Evolutionary conservation across 176 grass and related monocot genomes (phyloP), one percentile per base, ranked within the genome.

Genomic region (Alloteropsis semialata): DNA sequence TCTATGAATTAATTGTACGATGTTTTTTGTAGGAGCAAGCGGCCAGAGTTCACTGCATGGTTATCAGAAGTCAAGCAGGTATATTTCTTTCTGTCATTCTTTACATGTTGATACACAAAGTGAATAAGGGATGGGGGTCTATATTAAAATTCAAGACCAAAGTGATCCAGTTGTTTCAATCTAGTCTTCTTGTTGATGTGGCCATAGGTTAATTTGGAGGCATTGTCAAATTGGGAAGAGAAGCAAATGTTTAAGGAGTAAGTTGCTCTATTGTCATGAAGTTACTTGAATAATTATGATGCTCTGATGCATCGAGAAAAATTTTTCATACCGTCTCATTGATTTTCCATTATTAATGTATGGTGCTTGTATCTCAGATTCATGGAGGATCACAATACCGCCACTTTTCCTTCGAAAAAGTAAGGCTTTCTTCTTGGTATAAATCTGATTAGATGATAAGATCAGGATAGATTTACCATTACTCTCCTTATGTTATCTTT

Each of bases 181-280:
- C n/a, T 27, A 53, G 10, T 77, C 56, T 21, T 65, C 45, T 49
- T 77, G 15, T 65, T 73, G 60, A 84, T 81, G 10, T 48, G 68
- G 61, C 61, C 60, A 76, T 77, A 99, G 93, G 85, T 99, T 77
- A 99, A 96, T 80, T 83, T 99, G 80, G 97, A 99, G 78, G 22
- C 83, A n/a, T 73, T 99, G 46, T 74, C 97, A 87, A 96, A 96
- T 80, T 90, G 93, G 97, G 97, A 99, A 90, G 97, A 99, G 69
- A 99, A 99, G 27, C 89, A 90, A 84, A 99, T 99, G 97, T 99
- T 99, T 53, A 96, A 99, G 88, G 91, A 81, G 97, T 99, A 85
- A 92, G 97, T 72, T 84, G 46, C 16, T 80, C 41, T 76, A 86
- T 65, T 81, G 61, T 7, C 37, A 55, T 93, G 28, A 78, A 68